Evolutionary conservation across 2,329 filamentous ascomycete species (phyloP), one percentile per base, ranked within the genome.

Genomic region (Juglanconis sp.): DNA sequence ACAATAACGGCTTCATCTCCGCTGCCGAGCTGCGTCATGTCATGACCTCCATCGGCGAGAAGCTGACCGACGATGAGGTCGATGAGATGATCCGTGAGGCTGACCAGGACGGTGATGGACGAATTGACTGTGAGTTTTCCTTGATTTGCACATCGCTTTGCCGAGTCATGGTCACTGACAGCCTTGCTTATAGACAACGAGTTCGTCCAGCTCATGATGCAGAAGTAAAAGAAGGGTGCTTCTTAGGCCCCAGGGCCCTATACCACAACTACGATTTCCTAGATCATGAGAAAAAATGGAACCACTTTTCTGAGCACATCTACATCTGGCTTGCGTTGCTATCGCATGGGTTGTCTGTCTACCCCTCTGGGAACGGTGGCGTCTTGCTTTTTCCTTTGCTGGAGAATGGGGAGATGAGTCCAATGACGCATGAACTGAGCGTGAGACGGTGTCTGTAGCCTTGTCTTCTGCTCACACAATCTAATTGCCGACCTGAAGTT

Each of bases 171-270:
- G 17, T 44, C n/a, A 42, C 52, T 54, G 40, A 54, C 52, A 61
- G 36, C 15, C 30, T 48, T 30, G 46, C 17, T 53, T 15, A 51
- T 69, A 94, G 90, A 94, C 80, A 94, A 94, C 81, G 91, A 95
- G 78, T 95, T 95, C 73, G 91, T 95, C 69, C 91, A 95, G 80
- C 87, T 95, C 74, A 95, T 95, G 91, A 94, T 95, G 91, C 91
- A 95, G 84, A 94, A 94, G 83, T 94, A 91, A 82, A 57, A 34
- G 51, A 44, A 40, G 7, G 36, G 54, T 35, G 31, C 34, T 56
- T 34, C 35, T 8, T 59, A 17, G 56, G 52, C 46, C 48, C 48
- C 48, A 36, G 47, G 50, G 53, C 46, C 13, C 52, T 54, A 59
- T 53, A 52, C 55, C 42, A 59, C 59, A 56, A 58, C 34, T 24